Percentiles rank a stretch among this genome's conserved stretches.
These are phyloP conservation scores for Oryza meyeriana DNA, from an alignment of 176 grass and related monocot species.

Conservation along the genomic window DNA sequence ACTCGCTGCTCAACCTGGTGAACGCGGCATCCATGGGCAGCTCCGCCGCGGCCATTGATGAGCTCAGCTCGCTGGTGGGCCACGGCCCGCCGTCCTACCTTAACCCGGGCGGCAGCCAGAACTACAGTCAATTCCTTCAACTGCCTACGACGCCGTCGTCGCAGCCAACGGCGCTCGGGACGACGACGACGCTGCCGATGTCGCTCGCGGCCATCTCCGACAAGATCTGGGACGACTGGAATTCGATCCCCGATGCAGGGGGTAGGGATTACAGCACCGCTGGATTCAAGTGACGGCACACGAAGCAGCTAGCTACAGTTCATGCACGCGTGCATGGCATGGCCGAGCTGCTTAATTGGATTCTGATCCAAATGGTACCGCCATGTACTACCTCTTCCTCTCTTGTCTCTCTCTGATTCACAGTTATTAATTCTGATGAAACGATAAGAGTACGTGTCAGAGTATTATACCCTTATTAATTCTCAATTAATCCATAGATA, in stretches of 20 bases:
- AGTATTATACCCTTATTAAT: background rate
- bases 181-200: slow-evolving; percentile 34
- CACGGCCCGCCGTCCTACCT: slow-evolving; percentile 26
- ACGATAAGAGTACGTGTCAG: slow-evolving; percentile 19
- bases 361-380: slow-evolving; percentile 18
- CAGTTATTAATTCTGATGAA: slow-evolving; percentile 28
- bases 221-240: slow-evolving; percentile 98
- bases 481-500: slow-evolving; percentile 24
- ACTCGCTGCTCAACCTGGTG: slow-evolving; percentile 62
- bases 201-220: slow-evolving; percentile 62
- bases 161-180: slow-evolving; percentile 33
- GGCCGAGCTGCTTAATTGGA: background rate
- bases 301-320: slow-evolving; percentile 4
- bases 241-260: slow-evolving; percentile 42
- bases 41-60: slow-evolving; percentile 50
- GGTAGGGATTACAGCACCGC: slow-evolving; percentile 48
- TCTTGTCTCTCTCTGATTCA: background rate
- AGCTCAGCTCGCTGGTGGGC: slow-evolving; percentile 67
- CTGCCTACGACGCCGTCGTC: background rate
- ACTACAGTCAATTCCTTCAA: slow-evolving; percentile 36
- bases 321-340: slow-evolving; percentile 20
- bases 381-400: background rate
- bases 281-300: slow-evolving; percentile 61
- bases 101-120: background rate
- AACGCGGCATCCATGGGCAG: slow-evolving; percentile 51